Evolutionary conservation across 805 yeast genomes (phyloP).

Genomic region (Wickerhamomyces sydowiorum): DNA sequence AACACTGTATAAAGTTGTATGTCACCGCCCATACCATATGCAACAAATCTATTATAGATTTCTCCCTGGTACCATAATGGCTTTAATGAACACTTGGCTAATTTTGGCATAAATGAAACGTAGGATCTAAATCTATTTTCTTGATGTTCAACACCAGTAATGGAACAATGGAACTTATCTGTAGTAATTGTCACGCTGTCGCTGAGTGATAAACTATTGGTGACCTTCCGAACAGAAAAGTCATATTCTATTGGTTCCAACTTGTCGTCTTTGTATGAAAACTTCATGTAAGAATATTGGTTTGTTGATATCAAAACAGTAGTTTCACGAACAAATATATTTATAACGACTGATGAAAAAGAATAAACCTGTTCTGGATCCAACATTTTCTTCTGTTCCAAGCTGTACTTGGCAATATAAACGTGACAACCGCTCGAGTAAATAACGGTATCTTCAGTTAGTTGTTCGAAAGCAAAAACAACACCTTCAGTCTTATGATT

Average conservation of each 20-base stretch:
- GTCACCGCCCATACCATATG: slow-evolving; percentile 34
- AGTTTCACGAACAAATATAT: slow-evolving; percentile 17
- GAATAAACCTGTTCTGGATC: slow-evolving; percentile 6
- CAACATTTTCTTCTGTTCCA: slow-evolving; percentile 8
- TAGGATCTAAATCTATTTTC: slow-evolving; percentile 10
- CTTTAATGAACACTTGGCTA: slow-evolving; percentile 21
- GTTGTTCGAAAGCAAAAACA: slow-evolving; percentile 16
- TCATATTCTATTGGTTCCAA: slow-evolving; percentile 14
- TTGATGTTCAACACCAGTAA: slow-evolving; percentile 8
- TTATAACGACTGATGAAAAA: slow-evolving; percentile 11
- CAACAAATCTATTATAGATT: slow-evolving; percentile 14
- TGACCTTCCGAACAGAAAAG: slow-evolving; percentile 14
- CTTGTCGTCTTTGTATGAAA: slow-evolving; percentile 11
- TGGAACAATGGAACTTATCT: slow-evolving; percentile 17
- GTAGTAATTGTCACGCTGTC: slow-evolving; percentile 12
- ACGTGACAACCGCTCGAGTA: slow-evolving; percentile 14
- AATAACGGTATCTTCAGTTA: slow-evolving; percentile 10
- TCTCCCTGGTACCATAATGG: slow-evolving; percentile 26
- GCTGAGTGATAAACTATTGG: slow-evolving; percentile 9
- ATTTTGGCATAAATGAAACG: slow-evolving; percentile 28
- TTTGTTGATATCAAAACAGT: slow-evolving; percentile 23
- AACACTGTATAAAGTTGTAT: slow-evolving; percentile 22
- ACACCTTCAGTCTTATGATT: slow-evolving; percentile 17
- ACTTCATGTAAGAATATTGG: slow-evolving; percentile 21
- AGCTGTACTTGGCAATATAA: slow-evolving; percentile 10